Percentiles rank a stretch among this genome's conserved stretches.
Conservation (phyloP, 164 flowering plant species). For the Vitis rotundifolia region DNA sequence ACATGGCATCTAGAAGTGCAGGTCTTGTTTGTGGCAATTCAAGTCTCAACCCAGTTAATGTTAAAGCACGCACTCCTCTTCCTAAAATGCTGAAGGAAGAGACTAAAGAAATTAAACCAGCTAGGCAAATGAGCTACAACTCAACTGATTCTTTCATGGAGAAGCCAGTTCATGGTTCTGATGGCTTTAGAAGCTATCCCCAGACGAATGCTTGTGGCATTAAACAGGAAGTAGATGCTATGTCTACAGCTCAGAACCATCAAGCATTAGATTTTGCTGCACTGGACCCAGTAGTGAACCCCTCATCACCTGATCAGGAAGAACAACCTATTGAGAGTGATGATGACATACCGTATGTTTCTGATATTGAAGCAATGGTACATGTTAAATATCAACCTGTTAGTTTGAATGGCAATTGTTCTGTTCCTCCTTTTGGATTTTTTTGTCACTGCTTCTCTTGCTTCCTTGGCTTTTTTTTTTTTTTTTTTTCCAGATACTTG, state of each 20-base stretch:
- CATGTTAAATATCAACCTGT: not conserved
- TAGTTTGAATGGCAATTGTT: not conserved
- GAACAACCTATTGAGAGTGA: slow-evolving; percentile 54
- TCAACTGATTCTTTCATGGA: slow-evolving; percentile 18
- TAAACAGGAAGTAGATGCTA: slow-evolving; percentile 31
- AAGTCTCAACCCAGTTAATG: slow-evolving; percentile 18
- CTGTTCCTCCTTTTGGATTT: slow-evolving; percentile 1
- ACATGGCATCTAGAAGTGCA: slow-evolving; percentile 16
- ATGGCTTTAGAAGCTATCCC: slow-evolving; percentile 19
- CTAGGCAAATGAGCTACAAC: slow-evolving; percentile 15
- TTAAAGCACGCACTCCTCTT: slow-evolving; percentile 8
- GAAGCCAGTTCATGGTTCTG: slow-evolving; percentile 25
- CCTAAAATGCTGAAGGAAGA: slow-evolving; percentile 27
- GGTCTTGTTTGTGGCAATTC: slow-evolving; percentile 20
- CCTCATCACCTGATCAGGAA: slow-evolving; percentile 42
- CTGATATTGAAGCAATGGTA: slow-evolving; percentile 95
- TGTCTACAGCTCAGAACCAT: slow-evolving; percentile 15
- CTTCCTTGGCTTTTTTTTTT: slow-evolving; percentile 7
- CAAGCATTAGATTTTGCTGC: slow-evolving; percentile 22
- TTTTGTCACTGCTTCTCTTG: slow-evolving; percentile 8
- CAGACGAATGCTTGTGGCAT: slow-evolving; percentile 14
- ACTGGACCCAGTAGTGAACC: slow-evolving; percentile 23
- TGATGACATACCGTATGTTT: slow-evolving; percentile 70
- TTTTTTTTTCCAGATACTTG: slow-evolving; percentile 61
- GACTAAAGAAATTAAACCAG: slow-evolving; percentile 14